Percentiles rank a stretch among this genome's conserved stretches.
phyloP scores from a whole-genome alignment of 2,329 filamentous ascomycete genomes.

The Epichloe festucae region DNA sequence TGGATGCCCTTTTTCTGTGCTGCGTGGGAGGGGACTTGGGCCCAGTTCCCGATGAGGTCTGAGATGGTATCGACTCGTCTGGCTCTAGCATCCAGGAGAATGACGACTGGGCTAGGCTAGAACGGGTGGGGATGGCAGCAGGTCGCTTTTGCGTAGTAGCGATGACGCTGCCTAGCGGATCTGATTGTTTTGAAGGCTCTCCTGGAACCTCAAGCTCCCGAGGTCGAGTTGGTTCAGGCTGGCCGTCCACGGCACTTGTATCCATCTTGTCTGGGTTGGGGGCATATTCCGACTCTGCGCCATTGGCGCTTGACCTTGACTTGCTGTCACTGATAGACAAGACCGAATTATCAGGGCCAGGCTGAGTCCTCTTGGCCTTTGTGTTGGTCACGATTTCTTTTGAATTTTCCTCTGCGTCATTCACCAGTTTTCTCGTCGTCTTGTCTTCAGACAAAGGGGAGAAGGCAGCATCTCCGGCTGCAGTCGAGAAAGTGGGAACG shows the following conservation, averaged over 20 bases:
- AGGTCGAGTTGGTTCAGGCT: not conserved
- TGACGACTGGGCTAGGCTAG: constrained; percentile 57
- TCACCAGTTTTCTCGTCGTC: not conserved
- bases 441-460: not conserved
- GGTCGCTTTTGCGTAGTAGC: constrained; percentile 11
- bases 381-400: not conserved
- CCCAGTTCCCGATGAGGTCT: constrained; percentile 10
- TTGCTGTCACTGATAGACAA: not conserved
- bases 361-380: not conserved
- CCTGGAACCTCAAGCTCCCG: not conserved
- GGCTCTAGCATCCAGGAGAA: constrained; percentile 70
- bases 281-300: not conserved
- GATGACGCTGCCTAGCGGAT: not conserved
- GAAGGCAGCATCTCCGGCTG: not conserved
- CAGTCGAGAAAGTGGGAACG: constrained; percentile 20
- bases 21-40: constrained; percentile 19
- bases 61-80: constrained; percentile 23
- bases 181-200: not conserved
- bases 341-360: not conserved
- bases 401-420: not conserved
- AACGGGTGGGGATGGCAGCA: constrained; percentile 44
- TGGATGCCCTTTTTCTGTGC: constrained; percentile 28
- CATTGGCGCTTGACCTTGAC: not conserved
- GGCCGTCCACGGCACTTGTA: not conserved
- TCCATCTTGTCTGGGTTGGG: not conserved